phyloP scores from a whole-genome alignment of 2,329 filamentous ascomycete genomes.

The Fusarium sp. region DNA sequence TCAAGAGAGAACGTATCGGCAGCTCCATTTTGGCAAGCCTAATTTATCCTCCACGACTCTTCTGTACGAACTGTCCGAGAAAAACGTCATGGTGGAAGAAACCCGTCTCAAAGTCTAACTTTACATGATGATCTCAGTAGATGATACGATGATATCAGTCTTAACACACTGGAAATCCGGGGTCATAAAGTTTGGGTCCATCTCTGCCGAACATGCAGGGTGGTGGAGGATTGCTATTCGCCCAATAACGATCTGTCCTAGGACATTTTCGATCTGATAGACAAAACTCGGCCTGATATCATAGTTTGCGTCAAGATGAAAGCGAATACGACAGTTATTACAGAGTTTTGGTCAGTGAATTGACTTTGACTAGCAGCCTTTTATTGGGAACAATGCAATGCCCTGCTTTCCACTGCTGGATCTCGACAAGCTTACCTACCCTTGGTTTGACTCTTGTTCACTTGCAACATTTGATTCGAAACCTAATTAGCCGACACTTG shows the following conservation, averaged over 20 bases:
- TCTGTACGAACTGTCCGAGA: background rate
- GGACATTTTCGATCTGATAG: conserved; percentile 1
- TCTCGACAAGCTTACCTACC: no score
- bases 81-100: conserved; percentile 8
- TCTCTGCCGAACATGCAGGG: conserved; percentile 20
- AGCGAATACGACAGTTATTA: background rate
- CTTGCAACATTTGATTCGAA: no score
- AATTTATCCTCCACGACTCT: conserved; percentile 7
- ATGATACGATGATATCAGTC: conserved; percentile 40
- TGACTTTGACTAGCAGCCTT: background rate
- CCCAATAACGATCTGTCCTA: conserved; percentile 28
- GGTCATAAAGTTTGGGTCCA: conserved; percentile 12
- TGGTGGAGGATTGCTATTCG: conserved; percentile 14
- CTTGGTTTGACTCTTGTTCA: no score
- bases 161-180: conserved; percentile 23
- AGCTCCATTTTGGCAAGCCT: conserved; percentile 23
- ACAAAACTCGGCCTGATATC: background rate
- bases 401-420: no score
- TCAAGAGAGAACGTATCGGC: conserved; percentile 18
- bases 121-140: conserved; percentile 29
- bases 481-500: no score
- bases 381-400: no score
- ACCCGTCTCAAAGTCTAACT: conserved; percentile 23
- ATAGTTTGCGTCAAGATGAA: background rate
- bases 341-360: background rate